A percentile compares a stretch with the other conserved stretches of the same genome.
phyloP scores from a whole-genome alignment of 2,329 filamentous ascomycete species.

The Magnaporthiopsis incrustans region DNA sequence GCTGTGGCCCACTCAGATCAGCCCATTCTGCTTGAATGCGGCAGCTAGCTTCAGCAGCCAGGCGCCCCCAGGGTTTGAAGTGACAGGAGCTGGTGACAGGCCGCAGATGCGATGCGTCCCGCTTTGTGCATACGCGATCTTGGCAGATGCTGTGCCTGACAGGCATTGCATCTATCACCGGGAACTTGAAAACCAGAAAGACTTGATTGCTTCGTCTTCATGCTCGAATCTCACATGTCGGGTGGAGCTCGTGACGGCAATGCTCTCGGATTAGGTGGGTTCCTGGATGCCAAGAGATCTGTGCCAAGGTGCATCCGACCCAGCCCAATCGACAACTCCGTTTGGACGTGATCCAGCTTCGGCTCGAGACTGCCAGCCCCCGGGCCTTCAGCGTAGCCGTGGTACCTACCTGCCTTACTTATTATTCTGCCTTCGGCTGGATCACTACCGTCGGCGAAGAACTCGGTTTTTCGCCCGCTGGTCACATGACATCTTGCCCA shows the following conservation, averaged over 20 bases:
- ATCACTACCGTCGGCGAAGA: too few relatives aligned
- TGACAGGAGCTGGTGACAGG: not conserved
- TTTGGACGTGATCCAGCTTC: not conserved
- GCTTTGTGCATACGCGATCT: too few relatives aligned
- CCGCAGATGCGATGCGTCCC: not conserved
- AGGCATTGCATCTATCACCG: too few relatives aligned
- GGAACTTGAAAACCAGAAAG: not conserved
- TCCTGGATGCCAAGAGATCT: not conserved
- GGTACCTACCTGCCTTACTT: not conserved
- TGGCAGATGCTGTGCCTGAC: too few relatives aligned
- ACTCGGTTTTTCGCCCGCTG: too few relatives aligned
- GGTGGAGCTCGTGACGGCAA: not conserved
- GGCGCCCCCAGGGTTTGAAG: not conserved
- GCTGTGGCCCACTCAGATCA: not conserved
- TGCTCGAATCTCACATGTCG: not conserved
- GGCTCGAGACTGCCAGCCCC: not conserved
- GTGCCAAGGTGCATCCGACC: not conserved
- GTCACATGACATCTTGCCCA: constrained; percentile 1
- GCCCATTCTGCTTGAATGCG: not conserved
- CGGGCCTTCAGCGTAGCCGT: too few relatives aligned
- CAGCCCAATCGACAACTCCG: not conserved
- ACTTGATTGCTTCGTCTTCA: not conserved
- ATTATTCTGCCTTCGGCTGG: not conserved
- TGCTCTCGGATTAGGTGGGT: not conserved
- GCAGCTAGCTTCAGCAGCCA: not conserved